Base-by-base conservation (phyloP, 164 flowering plant genomes). In the Houttuynia cordata region DNA sequence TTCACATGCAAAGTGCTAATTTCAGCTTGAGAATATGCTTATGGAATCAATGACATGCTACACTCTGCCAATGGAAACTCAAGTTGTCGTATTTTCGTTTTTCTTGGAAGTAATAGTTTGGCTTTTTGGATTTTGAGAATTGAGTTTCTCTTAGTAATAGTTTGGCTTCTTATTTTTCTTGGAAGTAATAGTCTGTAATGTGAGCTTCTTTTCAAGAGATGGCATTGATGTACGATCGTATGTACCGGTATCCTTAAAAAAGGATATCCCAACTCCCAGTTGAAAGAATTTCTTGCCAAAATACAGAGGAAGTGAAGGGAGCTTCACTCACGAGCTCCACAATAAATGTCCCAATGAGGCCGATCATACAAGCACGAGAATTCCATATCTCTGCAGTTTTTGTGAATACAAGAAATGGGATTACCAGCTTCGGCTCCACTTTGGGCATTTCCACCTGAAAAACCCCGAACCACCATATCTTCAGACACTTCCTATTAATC, bases 361-460 rank as follows among this genome's bases (percentile, higher is more conserved):
- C 98, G 55, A 92, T 84, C 97, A 89, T 92, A 56, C 94, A 87
- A 53, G 90, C 96, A 72, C 96, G 85, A 20, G 98, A 89, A 68
- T 92, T 92, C 98, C 96, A 92, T 53, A 60, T 65, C 62, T 92
- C 98, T 47, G 96, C 96, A 22, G 93, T 84, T 60, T 37, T 85
- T 4, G 96, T 92, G 71, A 92, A 92, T 34, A 96, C 98, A 47
- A 76, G 79, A 67, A 84, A 80, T 2, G 96, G 88, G 39, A 90
- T 65, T 30, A 67, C 17, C 62, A 89, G 80, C 63, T 78, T 87
- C 1, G 98, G 96, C 74, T 81, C 76, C 41, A 66, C 84, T 75
- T 79, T 89, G 8, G 96, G 96, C 63, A 80, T 15, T 55, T 69
- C 84, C 66, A 89, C 93, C 96, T 92, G 78, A 61, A 68, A 70